Evolutionary conservation across 768 basidiomycete species (phyloP), one percentile per base, ranked within the genome.

Genomic region (Termitomyces sp.): DNA sequence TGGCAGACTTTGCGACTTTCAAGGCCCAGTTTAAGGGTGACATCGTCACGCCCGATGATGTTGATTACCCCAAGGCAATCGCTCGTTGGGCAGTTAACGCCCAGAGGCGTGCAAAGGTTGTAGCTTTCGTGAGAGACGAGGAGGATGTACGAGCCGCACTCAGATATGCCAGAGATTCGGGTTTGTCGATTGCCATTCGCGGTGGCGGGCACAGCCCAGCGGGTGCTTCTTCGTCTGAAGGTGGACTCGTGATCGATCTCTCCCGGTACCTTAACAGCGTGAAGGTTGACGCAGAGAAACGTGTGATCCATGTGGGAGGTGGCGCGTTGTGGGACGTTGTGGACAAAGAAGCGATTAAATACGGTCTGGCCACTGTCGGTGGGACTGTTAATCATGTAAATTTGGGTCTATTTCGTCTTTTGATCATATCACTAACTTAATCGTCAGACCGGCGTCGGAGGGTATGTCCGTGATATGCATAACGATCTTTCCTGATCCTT

Each of bases 371-470:
- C 0, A 70, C 72, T 4, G 73, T 77, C 8, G 74, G 63, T 16
- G 74, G 73, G 12, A 71, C 70, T 10, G 75, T 81, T 15, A 81
- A 79, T 55, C 78, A 80, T 69, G 80, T 81, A 63, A 36, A 80
- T 69, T 4, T 20, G 15, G 7, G 20, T 28, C 4, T 6, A 9
- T 10, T 9, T 15, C 13, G 18, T 28, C 1, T 16, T 15, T 26
- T 20, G 8, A 22, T 34, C 22, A 26, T 22, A 24, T 22, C 10
- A 29, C 28, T 57, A n/a, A 54, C 36, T 16, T 39, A 2, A 26
- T 24, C 10, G 20, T 39, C 54, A 80, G 80, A 81, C 79, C 48
- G 80, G 81, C 42, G 78, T 81, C 16, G 76, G 77, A 62, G 81
- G 81, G 80, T 81, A 51, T 20, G 75, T 57, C 15, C 16, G 16